Base-by-base conservation (phyloP, 345 rosid genomes). In the Eucalyptus urophylla region DNA sequence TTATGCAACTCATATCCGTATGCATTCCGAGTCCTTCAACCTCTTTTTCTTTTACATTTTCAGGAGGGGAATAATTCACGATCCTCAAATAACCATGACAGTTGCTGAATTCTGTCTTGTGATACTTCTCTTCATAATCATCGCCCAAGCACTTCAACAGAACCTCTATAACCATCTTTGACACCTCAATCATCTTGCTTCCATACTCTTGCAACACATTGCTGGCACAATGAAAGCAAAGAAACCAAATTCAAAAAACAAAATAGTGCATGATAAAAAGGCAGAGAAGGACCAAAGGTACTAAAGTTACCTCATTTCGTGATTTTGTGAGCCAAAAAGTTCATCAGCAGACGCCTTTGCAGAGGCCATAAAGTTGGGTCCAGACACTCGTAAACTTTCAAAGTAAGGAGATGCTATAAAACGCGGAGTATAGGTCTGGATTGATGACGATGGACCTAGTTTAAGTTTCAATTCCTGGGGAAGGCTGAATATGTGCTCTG, bases 1-100 rank as follows among this genome's bases (percentile, higher is more conserved):
- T 95, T 92, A 95, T 92, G 90, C 99, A 96, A 89, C 99, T 96
- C 99, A 96, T 96, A 56, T 97, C 98, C 4, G 97, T 95, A 90
- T 95, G 98, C 95, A 94, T 93, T 65, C 98, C 97, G 4, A 95
- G 97, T 60, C 99, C 97, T 90, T 97, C 98, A 72, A 94, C 92
- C 86, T 93, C 92, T 49, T 88, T 89, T 85, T 93, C 93, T 81
- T 91, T 93, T 7, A 93, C 90, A 5, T 87, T 89, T 22, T 91
- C 90, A 4, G 96, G 97, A 4, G 96, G 94, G 17, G 94, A 89
- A 89, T 97, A 96, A 85, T 93, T 96, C 60, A 94, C 90, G 7
- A 95, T 89, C 88, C 99, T 94, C 89, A 95, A 85, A 87, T 96
- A 96, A 88, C 99, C 96, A 88, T 94, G 95, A 72, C 98, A 95